Evolutionary conservation across 768 basidiomycete species (phyloP).

Genomic region (Mycena alexandri): DNA sequence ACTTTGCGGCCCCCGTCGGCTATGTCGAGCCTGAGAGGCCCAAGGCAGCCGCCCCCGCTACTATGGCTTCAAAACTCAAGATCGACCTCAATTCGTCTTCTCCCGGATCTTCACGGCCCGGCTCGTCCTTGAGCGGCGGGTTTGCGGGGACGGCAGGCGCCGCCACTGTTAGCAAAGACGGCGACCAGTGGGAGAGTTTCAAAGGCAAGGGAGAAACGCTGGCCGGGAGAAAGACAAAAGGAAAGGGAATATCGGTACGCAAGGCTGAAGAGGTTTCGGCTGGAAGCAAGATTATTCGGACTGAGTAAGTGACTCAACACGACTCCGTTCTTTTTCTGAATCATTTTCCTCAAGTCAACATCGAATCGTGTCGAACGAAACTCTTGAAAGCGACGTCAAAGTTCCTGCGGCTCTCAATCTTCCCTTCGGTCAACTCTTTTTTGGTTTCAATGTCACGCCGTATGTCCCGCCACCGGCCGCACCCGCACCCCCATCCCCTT

Average conservation of each 20-base stretch:
- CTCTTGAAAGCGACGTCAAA: conserved; percentile 77
- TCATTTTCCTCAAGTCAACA: conserved; percentile 68
- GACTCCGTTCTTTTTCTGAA: conserved; percentile 16
- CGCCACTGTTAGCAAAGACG: conserved; percentile 75
- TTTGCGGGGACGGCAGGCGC: conserved; percentile 68
- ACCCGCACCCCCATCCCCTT: conserved; percentile 45
- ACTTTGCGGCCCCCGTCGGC: conserved; percentile 93
- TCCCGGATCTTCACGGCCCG: conserved; percentile 87
- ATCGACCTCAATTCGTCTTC: conserved; percentile 92
- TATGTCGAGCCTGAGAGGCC: conserved; percentile 95
- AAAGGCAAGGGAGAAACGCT: conserved; percentile 95
- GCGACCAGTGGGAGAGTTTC: conserved; percentile 94
- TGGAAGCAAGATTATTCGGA: conserved; percentile 90
- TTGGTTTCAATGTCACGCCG: conserved; percentile 88
- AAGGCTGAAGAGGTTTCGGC: conserved; percentile 84
- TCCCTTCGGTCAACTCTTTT: conserved; percentile 95
- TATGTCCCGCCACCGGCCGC: conserved; percentile 67
- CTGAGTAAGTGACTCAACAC: conserved; percentile 73
- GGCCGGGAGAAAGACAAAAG: conserved; percentile 92
- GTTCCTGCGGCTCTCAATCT: conserved; percentile 92
- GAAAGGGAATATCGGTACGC: conserved; percentile 90
- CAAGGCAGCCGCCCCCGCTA: conserved; percentile 82
- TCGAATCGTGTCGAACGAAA: conserved; percentile 85
- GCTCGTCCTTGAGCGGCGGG: conserved; percentile 77
- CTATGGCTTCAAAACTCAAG: conserved; percentile 97